Base-by-base conservation (phyloP, 1,284 basidiomycete species). In the Naganishia liquefaciens region DNA sequence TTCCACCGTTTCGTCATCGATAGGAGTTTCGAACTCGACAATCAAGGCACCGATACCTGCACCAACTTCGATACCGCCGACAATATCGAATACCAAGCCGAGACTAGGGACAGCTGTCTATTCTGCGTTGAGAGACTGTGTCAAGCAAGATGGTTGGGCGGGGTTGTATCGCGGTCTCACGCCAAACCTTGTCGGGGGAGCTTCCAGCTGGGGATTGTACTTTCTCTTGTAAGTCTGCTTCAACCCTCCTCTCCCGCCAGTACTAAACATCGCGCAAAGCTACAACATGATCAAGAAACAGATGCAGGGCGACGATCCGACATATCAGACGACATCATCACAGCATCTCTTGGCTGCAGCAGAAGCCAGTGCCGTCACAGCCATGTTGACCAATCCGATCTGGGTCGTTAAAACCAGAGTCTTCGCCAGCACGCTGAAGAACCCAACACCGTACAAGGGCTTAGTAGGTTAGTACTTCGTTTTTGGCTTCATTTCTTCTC, bases 401-500 rank as follows among this genome's bases (percentile, higher is more conserved):
- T 99, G 95, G 95, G 91, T 99, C 13, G 90, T 99, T 68, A 93
- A 97, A 81, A 95, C 97, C 7, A 86, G 95, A 66, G 95, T 99
- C 87, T 99, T 98, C 74, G 93, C 93, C 1, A 91, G 91, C 0
- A 81, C 80, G 5, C 77, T 84, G 27, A 82, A 84, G 33, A 61
- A 65, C 17, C 50, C 44, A 42, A 61, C 54, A n/a, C 39, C 55
- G 11, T 52, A 60, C 40, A 46, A 47, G 21, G 55, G 21, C 46
- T 15, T 54, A 23, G 43, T 30, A 47, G 53, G 54, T 57, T 17
- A 39, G 37, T 6, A 40, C 13, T 4, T 11, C 3, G 40, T 23
- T 40, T 39, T 3, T 25, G 49, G 28, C 15, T 30, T 27, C 43
- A 19, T 28, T 54, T 40, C 21, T 4, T 49, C 28, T 23, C 21